Base-by-base conservation (phyloP, 2,329 filamentous ascomycete species). In the Talaromyces sp. region DNA sequence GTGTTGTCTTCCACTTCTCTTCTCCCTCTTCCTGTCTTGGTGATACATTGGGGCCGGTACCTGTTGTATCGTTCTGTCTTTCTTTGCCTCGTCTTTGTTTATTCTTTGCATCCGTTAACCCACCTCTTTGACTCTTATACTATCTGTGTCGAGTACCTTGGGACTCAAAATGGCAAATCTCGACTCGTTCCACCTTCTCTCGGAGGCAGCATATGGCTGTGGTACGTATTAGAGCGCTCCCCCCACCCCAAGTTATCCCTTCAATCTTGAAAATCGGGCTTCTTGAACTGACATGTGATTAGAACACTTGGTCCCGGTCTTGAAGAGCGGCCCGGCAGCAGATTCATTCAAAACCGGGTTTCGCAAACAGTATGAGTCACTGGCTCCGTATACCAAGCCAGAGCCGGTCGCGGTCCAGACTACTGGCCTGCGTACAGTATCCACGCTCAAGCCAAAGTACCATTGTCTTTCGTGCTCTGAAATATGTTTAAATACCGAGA, bases 171-270 rank as follows among this genome's bases (percentile, higher is more conserved):
- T 72, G 67, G 70, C 70, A 17, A 72, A 60, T 30, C 64, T 70
- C n/a, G 63, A 66, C 49, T 71, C 68, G 2, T 60, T 67, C 27
- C 63, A 64, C 27, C 57, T 69, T 27, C 61, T 72, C 13, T 71
- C 70, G 2, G 71, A 73, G 54, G 70, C 73, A 7, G 72, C 71
- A 47, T 75, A 66, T 56, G 73, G 73, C 49, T 75, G 73, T 53
- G 73, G 73, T 75, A 72, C 59, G 72, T 52, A 47, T 40, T 44
- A 22, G 27, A 17, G n/a, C n/a, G n/a, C n/a, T 10, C 42, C 51
- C 41, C 24, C 17, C 19, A 10, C 8, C 16, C 17, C 19, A 6
- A 27, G 46, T 7, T 8, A n/a, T 14, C 37, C 6, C 16, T 29
- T 20, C 10, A 20, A 17, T 13, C 11, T 6, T 46, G 13, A 36